phyloP scores from a whole-genome alignment of 2,329 filamentous ascomycete genomes.

The Acrocalymma vagum region DNA sequence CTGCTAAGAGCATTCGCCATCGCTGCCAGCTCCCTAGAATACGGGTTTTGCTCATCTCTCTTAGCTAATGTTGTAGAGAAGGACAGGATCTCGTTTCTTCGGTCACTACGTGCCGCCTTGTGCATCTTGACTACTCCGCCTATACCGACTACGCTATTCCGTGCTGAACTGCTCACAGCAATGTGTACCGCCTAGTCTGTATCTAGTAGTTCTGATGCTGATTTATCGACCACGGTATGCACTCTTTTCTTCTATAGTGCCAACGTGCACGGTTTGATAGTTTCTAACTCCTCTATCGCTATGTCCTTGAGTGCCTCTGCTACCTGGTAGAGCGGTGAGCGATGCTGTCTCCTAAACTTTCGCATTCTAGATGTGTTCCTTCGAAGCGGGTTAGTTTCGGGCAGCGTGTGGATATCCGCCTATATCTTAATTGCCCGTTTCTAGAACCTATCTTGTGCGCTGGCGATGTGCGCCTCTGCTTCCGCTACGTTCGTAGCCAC shows the following conservation, averaged over 20 bases:
- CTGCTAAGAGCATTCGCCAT: slow-evolving; percentile 12
- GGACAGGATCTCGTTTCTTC: slow-evolving; percentile 9
- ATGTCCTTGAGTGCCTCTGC: slow-evolving; percentile 15
- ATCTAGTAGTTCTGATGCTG: no score
- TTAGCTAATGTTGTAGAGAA: slow-evolving; percentile 16
- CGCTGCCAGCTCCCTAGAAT: slow-evolving; percentile 11
- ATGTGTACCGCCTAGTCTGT: slow-evolving; percentile 17
- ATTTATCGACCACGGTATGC: slow-evolving; percentile 11
- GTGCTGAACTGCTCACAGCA: slow-evolving; percentile 14
- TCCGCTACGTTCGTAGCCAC: slow-evolving; percentile 16
- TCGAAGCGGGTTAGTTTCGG: slow-evolving; percentile 15
- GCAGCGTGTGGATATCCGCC: slow-evolving; percentile 16
- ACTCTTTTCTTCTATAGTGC: slow-evolving; percentile 18
- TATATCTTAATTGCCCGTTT: slow-evolving; percentile 18
- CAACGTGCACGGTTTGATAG: slow-evolving; percentile 12
- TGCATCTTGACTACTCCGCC: slow-evolving; percentile 14
- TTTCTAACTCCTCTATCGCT: slow-evolving; percentile 15
- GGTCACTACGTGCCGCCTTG: no score
- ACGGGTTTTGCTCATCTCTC: slow-evolving; percentile 15
- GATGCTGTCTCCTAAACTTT: slow-evolving; percentile 15
- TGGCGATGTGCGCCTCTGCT: slow-evolving; percentile 18
- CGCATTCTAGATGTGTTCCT: slow-evolving; percentile 15
- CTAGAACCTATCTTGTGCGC: slow-evolving; percentile 16
- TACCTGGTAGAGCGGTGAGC: slow-evolving; percentile 10
- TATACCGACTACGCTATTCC: slow-evolving; percentile 14